Evolutionary conservation across 257 asterid genomes (phyloP).

Genomic region (Handroanthus guayacan): DNA sequence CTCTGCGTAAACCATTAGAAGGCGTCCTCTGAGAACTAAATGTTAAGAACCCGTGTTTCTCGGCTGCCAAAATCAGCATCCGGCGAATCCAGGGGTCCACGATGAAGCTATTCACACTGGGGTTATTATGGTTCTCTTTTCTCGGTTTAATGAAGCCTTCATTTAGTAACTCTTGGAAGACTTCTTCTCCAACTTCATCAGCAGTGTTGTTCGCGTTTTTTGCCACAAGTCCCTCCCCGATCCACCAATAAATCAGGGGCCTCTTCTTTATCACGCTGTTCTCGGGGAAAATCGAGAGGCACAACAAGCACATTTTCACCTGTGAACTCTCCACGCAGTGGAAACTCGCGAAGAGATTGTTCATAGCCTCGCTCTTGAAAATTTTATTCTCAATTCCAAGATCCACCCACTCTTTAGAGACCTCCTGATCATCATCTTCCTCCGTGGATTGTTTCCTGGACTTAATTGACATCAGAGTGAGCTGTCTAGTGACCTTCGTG

Average conservation of each 20-base stretch:
- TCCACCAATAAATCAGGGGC: conserved; percentile 30
- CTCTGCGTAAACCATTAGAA: not conserved
- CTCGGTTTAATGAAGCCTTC: conserved; percentile 17
- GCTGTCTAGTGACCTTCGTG: too few species aligned
- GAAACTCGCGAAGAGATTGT: not conserved
- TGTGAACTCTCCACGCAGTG: not conserved
- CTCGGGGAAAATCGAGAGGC: conserved; percentile 20
- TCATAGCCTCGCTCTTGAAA: not conserved
- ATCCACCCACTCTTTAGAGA: not conserved
- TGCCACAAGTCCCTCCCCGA: conserved; percentile 25
- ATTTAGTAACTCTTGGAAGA: not conserved
- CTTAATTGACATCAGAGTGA: not conserved
- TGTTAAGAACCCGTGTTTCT: not conserved
- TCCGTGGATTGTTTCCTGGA: not conserved
- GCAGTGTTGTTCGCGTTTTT: not conserved
- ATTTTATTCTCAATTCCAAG: not conserved
- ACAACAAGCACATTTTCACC: conserved; percentile 12
- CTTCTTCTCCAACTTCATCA: conserved; percentile 15
- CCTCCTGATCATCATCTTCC: not conserved
- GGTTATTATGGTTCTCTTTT: not conserved
- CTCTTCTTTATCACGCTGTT: conserved; percentile 10
- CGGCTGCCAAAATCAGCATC: conserved; percentile 8
- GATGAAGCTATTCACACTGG: conserved; percentile 2
- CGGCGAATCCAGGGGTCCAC: conserved; percentile 30
- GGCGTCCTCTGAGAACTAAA: not conserved